phyloP scores from a whole-genome alignment of 768 basidiomycete species.

The Rhodotorula graminis region DNA sequence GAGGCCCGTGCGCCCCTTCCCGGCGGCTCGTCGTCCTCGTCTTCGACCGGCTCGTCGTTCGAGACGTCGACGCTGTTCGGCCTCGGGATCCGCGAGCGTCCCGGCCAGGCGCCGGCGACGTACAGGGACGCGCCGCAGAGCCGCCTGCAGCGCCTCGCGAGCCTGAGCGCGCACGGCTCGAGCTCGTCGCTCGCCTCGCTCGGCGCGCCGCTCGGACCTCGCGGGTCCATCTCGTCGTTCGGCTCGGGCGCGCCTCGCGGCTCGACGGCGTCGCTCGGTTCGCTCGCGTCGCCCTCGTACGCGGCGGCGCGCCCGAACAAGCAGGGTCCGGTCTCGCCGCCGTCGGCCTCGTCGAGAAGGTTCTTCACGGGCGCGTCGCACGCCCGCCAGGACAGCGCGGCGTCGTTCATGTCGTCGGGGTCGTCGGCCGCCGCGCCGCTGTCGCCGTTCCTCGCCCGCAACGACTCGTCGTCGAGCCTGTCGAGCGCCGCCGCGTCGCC shows the following conservation, averaged over 20 bases:
- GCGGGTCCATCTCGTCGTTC: background rate
- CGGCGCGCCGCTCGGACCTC: background rate
- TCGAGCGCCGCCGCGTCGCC: slow-evolving; percentile 13
- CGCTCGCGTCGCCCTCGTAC: too few relatives aligned
- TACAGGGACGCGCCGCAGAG: slow-evolving; percentile 28
- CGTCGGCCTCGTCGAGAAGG: too few relatives aligned
- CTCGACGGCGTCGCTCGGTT: background rate
- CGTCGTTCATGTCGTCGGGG: slow-evolving; percentile 15
- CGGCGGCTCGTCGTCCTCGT: background rate
- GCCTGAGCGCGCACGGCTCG: slow-evolving; percentile 4
- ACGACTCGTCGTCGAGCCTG: slow-evolving; percentile 22
- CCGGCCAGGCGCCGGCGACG: slow-evolving; percentile 29
- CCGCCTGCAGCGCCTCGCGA: slow-evolving; percentile 29
- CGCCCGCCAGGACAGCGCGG: slow-evolving; percentile 10
- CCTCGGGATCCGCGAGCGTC: slow-evolving; percentile 27
- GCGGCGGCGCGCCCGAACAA: background rate
- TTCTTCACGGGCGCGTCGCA: slow-evolving; percentile 11
- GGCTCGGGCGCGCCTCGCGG: background rate
- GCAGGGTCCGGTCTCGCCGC: background rate
- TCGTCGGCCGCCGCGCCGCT: slow-evolving; percentile 8
- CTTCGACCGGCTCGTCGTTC: background rate
- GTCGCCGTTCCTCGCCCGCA: slow-evolving; percentile 22
- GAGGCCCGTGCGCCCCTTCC: background rate
- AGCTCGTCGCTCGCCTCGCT: slow-evolving; percentile 1
- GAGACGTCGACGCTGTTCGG: slow-evolving; percentile 26